Percentiles rank a stretch among this genome's conserved stretches.
Evolutionary conservation across 805 yeast species (phyloP).

Genomic region (Vanderwaltozyma verrucispora): DNA sequence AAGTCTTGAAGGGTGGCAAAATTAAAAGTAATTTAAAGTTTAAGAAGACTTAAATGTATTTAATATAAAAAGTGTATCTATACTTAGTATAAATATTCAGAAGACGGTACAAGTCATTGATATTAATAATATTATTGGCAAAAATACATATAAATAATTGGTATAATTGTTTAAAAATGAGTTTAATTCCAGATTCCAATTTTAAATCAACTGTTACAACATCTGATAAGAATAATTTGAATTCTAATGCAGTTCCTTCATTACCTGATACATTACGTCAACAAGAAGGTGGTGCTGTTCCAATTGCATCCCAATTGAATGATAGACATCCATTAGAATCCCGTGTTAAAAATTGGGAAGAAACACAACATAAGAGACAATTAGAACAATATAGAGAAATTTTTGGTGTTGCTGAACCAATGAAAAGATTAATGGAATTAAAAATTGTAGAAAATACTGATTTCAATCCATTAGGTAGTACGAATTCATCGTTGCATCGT

Average conservation of each 20-base stretch:
- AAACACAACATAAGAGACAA: slow-evolving; percentile 55
- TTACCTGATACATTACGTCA: slow-evolving; percentile 60
- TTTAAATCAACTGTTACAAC: slow-evolving; percentile 40
- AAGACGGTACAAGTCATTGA: too few species aligned
- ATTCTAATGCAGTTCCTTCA: slow-evolving; percentile 59
- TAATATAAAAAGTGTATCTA: too few species aligned
- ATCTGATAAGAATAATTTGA: slow-evolving; percentile 37
- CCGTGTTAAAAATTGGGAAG: slow-evolving; percentile 71
- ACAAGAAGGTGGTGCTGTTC: slow-evolving; percentile 50
- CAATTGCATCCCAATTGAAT: slow-evolving; percentile 48
- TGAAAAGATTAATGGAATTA: slow-evolving; percentile 83
- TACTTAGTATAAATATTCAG: too few species aligned
- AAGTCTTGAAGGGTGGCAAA: background rate
- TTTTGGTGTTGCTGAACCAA: slow-evolving; percentile 91
- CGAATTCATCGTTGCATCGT: slow-evolving; percentile 39
- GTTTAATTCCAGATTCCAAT: slow-evolving; percentile 46
- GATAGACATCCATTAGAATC: slow-evolving; percentile 80
- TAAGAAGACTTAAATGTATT: too few species aligned
- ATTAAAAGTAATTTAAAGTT: too few species aligned
- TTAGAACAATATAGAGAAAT: slow-evolving; percentile 71
- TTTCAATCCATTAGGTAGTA: slow-evolving; percentile 49
- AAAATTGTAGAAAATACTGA: slow-evolving; percentile 60
- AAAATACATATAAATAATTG: too few species aligned
- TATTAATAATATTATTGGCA: too few species aligned
- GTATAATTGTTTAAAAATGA: too few species aligned